Percentiles rank a stretch among this genome's conserved stretches.
These are phyloP conservation scores for Rhexocercosporidium sp. DNA, from an alignment of 2,329 filamentous ascomycete genomes.

Conservation along the genomic window DNA sequence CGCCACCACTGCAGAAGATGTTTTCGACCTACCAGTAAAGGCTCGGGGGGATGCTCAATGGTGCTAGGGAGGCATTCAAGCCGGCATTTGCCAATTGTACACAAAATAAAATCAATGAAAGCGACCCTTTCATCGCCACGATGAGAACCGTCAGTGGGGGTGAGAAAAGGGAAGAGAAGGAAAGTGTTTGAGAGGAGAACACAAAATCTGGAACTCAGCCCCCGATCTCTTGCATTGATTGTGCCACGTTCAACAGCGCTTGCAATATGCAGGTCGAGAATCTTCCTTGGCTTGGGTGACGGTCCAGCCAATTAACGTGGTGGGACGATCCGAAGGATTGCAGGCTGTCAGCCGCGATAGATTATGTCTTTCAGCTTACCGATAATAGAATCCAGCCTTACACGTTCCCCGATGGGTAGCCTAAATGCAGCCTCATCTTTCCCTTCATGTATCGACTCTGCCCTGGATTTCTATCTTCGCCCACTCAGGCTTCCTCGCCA, in stretches of 20 bases:
- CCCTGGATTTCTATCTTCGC: not conserved
- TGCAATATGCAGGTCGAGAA: not conserved
- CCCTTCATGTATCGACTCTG: not conserved
- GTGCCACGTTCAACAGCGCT: conserved; percentile 6
- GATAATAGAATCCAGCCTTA: not conserved
- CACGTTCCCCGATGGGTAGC: not conserved
- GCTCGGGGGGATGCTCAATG: conserved; percentile 7
- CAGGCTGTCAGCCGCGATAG: not conserved
- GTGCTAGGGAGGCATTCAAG: not conserved
- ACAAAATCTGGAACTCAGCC: conserved; percentile 2
- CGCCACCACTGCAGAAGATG: not conserved
- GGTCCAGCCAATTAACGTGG: not conserved
- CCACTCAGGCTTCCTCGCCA: too few relatives aligned
- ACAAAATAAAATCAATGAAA: not conserved
- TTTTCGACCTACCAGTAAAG: conserved; percentile 6
- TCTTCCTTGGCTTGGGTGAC: not conserved
- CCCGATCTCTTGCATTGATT: not conserved
- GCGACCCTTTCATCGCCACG: conserved; percentile 7
- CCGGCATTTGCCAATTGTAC: not conserved
- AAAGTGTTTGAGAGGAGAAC: not conserved
- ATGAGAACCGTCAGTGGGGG: not conserved
- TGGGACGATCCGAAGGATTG: not conserved
- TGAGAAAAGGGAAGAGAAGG: not conserved
- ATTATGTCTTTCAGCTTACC: not conserved
- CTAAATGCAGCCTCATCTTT: not conserved